Evolutionary conservation across 345 rosid genomes (phyloP).

Genomic region (Eucalyptus regnans): DNA sequence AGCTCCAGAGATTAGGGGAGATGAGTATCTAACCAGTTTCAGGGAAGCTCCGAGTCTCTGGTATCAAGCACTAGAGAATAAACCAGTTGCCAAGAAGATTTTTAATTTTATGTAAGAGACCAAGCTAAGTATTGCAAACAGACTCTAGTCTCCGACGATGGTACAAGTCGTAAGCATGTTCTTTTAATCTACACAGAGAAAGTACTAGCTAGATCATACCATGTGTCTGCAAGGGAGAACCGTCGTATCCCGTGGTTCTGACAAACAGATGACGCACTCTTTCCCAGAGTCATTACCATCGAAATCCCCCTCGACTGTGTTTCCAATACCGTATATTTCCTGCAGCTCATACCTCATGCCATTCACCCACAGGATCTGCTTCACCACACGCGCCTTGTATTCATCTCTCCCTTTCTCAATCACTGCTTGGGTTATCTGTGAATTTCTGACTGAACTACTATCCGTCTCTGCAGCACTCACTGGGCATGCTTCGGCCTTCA

Average conservation of each 20-base stretch:
- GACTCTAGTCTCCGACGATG: not conserved
- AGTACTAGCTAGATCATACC: constrained; percentile 7
- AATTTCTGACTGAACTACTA: constrained; percentile 13
- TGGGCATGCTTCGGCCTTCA: constrained; percentile 30
- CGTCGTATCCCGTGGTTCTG: constrained; percentile 41
- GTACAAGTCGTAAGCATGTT: not conserved
- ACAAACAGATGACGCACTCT: constrained; percentile 48
- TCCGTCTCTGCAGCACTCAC: constrained; percentile 1
- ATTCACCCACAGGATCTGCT: constrained; percentile 42
- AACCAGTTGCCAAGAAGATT: not conserved
- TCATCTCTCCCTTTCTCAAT: constrained; percentile 31
- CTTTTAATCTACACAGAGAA: not conserved
- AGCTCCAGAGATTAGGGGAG: not conserved
- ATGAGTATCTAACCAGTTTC: not conserved
- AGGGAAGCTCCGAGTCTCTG: not conserved
- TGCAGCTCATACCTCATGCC: constrained; percentile 34
- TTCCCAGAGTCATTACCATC: constrained; percentile 36
- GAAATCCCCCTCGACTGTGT: constrained; percentile 17
- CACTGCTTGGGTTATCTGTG: constrained; percentile 32
- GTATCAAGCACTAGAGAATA: not conserved
- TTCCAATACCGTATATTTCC: constrained; percentile 49
- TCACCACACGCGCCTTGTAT: constrained; percentile 20
- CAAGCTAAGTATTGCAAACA: not conserved
- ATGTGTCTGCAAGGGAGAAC: constrained; percentile 56
- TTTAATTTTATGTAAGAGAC: not conserved